These are phyloP conservation scores for Chrysosporium queenslandicum DNA, from an alignment of 2,329 filamentous ascomycete genomes.

Conservation along the genomic window DNA sequence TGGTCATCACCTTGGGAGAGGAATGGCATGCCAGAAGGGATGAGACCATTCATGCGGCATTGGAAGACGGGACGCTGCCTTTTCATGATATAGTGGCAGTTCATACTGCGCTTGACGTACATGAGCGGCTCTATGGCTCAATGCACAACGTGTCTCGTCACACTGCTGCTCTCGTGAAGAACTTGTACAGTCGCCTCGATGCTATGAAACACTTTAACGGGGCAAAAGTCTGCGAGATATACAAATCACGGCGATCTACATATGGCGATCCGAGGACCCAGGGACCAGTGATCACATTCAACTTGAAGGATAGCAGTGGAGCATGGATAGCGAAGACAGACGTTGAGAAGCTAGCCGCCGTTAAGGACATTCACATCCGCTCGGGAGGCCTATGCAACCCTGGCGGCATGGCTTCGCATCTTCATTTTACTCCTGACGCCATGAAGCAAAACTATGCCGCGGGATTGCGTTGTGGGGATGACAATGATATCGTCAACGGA, in stretches of 20 bases:
- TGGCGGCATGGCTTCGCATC: conserved; percentile 64
- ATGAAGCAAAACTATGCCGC: conserved; percentile 75
- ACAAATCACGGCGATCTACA: conserved; percentile 37
- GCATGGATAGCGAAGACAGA: conserved; percentile 72
- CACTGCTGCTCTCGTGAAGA: conserved; percentile 53
- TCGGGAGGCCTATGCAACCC: conserved; percentile 90
- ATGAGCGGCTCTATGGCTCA: conserved; percentile 58
- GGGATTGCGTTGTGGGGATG: conserved; percentile 73
- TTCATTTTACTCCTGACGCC: conserved; percentile 69
- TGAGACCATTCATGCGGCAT: conserved; percentile 60
- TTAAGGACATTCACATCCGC: conserved; percentile 72
- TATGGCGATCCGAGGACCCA: conserved; percentile 41
- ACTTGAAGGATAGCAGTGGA: conserved; percentile 58
- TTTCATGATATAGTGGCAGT: conserved; percentile 84
- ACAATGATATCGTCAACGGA: conserved; percentile 69
- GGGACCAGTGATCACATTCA: conserved; percentile 77
- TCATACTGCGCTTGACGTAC: conserved; percentile 60
- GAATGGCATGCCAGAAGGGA: conserved; percentile 75
- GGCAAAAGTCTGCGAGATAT: conserved; percentile 54
- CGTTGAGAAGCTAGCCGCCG: conserved; percentile 71
- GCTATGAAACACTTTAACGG: conserved; percentile 61
- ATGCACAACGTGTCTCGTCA: conserved; percentile 63
- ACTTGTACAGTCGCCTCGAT: conserved; percentile 50
- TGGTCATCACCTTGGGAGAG: conserved; percentile 67
- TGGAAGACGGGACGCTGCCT: conserved; percentile 87